Conservation (phyloP, 192 early-diverging fungal genomes). For the Linnemannia hyalina region DNA sequence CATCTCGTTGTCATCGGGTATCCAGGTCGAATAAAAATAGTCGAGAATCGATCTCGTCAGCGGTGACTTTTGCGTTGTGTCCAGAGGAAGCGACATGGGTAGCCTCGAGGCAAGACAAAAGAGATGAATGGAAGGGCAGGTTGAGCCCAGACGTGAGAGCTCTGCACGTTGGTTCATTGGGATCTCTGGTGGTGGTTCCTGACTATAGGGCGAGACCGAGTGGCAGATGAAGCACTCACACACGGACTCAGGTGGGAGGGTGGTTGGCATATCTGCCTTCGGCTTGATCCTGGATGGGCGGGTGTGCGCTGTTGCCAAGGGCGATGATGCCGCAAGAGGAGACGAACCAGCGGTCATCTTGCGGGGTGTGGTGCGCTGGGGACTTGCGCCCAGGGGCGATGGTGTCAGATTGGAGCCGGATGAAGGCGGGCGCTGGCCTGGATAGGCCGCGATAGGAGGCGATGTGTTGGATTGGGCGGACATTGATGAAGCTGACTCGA, state of each 20-base stretch:
- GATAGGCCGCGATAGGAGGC: constrained; percentile 3
- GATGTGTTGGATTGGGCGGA: constrained; percentile 27
- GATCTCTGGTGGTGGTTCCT: constrained; percentile 39
- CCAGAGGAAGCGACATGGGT: constrained; percentile 50
- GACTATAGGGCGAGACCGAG: constrained; percentile 42
- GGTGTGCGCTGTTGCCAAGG: constrained; percentile 11
- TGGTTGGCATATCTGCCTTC: constrained; percentile 52
- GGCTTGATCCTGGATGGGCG: constrained; percentile 34
- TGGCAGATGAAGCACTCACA: constrained; percentile 55
- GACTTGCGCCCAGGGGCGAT: constrained; percentile 1
- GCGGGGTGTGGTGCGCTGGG: constrained; percentile 29
- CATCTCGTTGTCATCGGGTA: constrained; percentile 20
- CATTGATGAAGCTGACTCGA: constrained; percentile 13
- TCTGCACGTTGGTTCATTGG: constrained; percentile 38
- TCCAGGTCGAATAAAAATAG: constrained; percentile 53
- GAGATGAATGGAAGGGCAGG: constrained; percentile 51
- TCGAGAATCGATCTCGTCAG: constrained; percentile 48
- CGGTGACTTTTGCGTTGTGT: constrained; percentile 41
- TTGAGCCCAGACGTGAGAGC: constrained; percentile 38
- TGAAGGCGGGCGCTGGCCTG: constrained; percentile 16
- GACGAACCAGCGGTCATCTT: constrained; percentile 52
- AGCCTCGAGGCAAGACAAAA: constrained; percentile 49
- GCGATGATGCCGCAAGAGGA: constrained; percentile 33
- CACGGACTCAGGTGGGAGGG: constrained; percentile 42
- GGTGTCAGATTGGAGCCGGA: not conserved